Base-by-base conservation (phyloP, 495 filamentous ascomycete genomes). In the Aspergillus nanangensis region DNA sequence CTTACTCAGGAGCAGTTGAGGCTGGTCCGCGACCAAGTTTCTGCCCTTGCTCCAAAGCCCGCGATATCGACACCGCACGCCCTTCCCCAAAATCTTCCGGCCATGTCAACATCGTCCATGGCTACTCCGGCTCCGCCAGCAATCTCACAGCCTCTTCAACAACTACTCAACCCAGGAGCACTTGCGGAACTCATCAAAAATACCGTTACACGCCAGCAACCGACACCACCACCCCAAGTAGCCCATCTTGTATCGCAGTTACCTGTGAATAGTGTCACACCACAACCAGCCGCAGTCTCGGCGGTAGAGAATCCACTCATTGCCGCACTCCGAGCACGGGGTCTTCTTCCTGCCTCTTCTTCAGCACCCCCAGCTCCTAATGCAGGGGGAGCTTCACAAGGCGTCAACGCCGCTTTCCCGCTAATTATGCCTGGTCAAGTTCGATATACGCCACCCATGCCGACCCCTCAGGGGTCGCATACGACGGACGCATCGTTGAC, bases 1-100 rank as follows among this genome's bases (percentile, higher is more conserved):
- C 77, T 95, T 56, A 81, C 86, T 37, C 83, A 81, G 58, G 81
- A 90, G 53, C 83, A 94, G 69, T 74, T 96, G 53, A 81, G 81
- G 62, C 74, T 83, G 58, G 82, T 95, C 55, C 82, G 83, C 61
- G 81, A 88, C 55, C 84, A 89, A 74, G 79, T 96, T 53, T 76
- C 82, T 53, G 78, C 81, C 52, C 77, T 95, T 54, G 75, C 77
- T 22, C 56, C 61, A 31, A 62, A 61, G 32, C 56, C 62, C 33
- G 55, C 55, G 15, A 45, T 58, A 10, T 36, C 58, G 32, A 40
- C 35, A 35, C 18, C 58, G 37, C 53, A 58, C 33, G 45, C 52
- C 27, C 27, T 61, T 43, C 38, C 47, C 25, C 47, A 60, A 33
- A 55, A 27, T 51, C 47, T 58, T 23, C 55, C 62, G 18, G 35